Conservation (phyloP, 495 filamentous ascomycete genomes). For the Tuber indicum region DNA sequence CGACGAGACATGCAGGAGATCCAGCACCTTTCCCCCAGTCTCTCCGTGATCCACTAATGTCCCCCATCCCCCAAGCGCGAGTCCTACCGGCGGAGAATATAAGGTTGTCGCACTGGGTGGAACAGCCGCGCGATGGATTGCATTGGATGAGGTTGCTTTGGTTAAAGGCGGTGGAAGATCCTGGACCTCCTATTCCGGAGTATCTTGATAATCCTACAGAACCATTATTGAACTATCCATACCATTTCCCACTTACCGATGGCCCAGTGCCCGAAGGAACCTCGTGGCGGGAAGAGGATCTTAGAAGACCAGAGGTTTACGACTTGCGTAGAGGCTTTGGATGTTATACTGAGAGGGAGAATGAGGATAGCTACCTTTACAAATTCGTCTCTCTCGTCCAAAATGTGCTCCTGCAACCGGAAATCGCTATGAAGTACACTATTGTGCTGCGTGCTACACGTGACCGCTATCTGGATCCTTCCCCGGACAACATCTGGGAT, state of each 20-base stretch:
- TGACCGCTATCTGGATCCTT: constrained; percentile 18
- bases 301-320: background rate
- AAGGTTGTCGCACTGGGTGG: constrained; percentile 6
- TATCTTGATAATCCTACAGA: constrained; percentile 31
- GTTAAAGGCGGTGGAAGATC: background rate
- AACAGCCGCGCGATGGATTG: background rate
- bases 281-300: constrained; percentile 21
- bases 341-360: constrained; percentile 6
- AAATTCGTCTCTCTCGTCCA: constrained; percentile 18
- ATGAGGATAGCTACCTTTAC: constrained; percentile 26
- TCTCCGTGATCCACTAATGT: constrained; percentile 11
- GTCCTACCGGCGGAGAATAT: constrained; percentile 3
- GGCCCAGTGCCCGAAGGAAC: constrained; percentile 5
- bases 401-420: constrained; percentile 18
- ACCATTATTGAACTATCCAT: constrained; percentile 20
- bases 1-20: background rate
- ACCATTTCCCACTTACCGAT: constrained; percentile 16
- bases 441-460: constrained; percentile 24
- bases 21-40: background rate
- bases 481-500: constrained; percentile 15
- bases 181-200: constrained; percentile 6
- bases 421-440: constrained; percentile 30
- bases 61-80: background rate
- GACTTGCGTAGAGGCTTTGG: constrained; percentile 17
- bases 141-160: constrained; percentile 6